These are phyloP conservation scores for Penicillium ucsense DNA, from an alignment of 495 filamentous ascomycete species.

Conservation along the genomic window DNA sequence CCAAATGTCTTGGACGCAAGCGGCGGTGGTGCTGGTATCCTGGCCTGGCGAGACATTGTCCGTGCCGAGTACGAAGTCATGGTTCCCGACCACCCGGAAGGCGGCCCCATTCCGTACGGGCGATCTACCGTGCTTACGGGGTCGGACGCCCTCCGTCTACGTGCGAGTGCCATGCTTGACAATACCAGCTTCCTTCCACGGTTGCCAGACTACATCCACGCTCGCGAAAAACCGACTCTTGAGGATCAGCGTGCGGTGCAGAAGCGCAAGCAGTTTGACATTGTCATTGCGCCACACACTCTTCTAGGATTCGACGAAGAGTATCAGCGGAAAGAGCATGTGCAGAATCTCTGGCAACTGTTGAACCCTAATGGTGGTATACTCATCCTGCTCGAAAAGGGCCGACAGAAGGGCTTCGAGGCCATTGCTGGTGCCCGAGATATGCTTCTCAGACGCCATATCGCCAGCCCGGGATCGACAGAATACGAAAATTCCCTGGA, in stretches of 20 bases:
- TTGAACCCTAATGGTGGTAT: slow-evolving; percentile 78
- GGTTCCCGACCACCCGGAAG: slow-evolving; percentile 32
- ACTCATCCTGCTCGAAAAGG: slow-evolving; percentile 84
- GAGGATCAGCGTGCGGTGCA: slow-evolving; percentile 33
- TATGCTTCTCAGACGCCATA: slow-evolving; percentile 64
- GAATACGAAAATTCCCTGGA: slow-evolving; percentile 33
- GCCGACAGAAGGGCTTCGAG: slow-evolving; percentile 84
- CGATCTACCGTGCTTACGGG: slow-evolving; percentile 53
- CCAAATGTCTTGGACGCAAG: slow-evolving; percentile 80
- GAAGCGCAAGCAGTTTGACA: slow-evolving; percentile 70
- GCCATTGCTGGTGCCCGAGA: slow-evolving; percentile 75
- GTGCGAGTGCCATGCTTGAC: slow-evolving; percentile 65
- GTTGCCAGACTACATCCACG: slow-evolving; percentile 80
- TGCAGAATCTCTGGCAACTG: slow-evolving; percentile 83
- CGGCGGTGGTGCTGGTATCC: slow-evolving; percentile 68
- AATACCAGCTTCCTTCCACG: slow-evolving; percentile 90
- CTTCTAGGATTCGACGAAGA: slow-evolving; percentile 64
- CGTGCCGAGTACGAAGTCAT: slow-evolving; percentile 69
- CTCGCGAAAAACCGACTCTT: slow-evolving; percentile 36
- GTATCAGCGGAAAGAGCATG: slow-evolving; percentile 60
- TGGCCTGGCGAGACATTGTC: slow-evolving; percentile 78
- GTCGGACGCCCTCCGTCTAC: slow-evolving; percentile 59
- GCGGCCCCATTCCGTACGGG: slow-evolving; percentile 39
- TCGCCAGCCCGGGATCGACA: slow-evolving; percentile 53
- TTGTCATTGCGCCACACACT: slow-evolving; percentile 82